phyloP scores from a whole-genome alignment of 345 rosid species.

The Acer yangbiense region DNA sequence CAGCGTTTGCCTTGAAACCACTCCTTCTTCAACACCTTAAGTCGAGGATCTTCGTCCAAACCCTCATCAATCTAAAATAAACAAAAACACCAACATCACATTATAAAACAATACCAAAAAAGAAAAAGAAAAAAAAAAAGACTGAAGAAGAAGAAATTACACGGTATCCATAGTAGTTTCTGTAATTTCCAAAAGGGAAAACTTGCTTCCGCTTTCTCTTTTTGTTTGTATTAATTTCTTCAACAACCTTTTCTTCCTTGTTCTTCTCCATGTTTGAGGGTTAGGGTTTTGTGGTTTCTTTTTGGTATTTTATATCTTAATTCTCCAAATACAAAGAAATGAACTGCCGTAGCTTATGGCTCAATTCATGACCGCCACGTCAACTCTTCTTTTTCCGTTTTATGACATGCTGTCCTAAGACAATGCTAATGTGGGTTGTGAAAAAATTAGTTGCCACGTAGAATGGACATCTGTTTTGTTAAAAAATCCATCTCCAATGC shows the following conservation, averaged over 20 bases:
- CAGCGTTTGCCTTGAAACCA: slow-evolving; percentile 85
- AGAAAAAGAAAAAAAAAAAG: neutral
- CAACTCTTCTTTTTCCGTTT: no score
- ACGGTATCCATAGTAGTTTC: slow-evolving; percentile 87
- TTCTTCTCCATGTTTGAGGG: slow-evolving; percentile 5
- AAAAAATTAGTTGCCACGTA: no score
- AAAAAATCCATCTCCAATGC: no score
- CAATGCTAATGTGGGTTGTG: no score
- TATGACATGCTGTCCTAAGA: no score
- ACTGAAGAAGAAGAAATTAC: slow-evolving; percentile 33
- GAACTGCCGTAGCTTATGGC: no score
- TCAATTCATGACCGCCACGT: no score
- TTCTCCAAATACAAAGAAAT: neutral
- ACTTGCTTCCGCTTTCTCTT: slow-evolving; percentile 53
- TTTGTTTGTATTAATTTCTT: slow-evolving; percentile 23
- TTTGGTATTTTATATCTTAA: neutral
- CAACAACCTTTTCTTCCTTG: slow-evolving; percentile 5
- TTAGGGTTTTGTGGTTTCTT: slow-evolving; percentile 2
- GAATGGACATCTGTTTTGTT: no score
- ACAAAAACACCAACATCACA: neutral
- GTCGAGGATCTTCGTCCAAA: slow-evolving; percentile 80
- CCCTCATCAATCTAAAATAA: slow-evolving; percentile 57
- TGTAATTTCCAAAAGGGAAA: slow-evolving; percentile 82
- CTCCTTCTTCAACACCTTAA: slow-evolving; percentile 69
- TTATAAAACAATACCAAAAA: neutral